Evolutionary conservation across 2,329 filamentous ascomycete species (phyloP).

Genomic region (Kalmusia sp.): DNA sequence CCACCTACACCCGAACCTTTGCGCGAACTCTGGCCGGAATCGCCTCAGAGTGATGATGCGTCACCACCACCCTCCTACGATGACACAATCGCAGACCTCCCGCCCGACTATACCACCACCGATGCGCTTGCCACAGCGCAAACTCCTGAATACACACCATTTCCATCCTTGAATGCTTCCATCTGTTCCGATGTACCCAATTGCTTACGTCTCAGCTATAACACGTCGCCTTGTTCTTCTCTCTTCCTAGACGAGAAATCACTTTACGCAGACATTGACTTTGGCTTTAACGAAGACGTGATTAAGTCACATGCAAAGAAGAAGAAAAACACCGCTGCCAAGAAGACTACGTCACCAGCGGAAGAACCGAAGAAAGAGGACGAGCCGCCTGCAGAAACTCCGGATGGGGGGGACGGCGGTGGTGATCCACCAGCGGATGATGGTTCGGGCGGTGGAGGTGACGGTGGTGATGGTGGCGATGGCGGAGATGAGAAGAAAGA

Average conservation of each 20-base stretch:
- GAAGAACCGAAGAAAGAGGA: constrained; percentile 56
- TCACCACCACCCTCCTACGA: constrained; percentile 52
- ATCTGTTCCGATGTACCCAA: constrained; percentile 37
- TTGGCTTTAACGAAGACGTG: constrained; percentile 61
- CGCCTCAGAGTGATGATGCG: constrained; percentile 26
- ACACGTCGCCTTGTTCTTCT: constrained; percentile 36
- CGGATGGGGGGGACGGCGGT: constrained; percentile 39
- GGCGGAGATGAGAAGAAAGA: constrained; percentile 42
- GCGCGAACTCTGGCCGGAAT: constrained; percentile 34
- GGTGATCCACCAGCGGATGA: constrained; percentile 46
- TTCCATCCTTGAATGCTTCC: constrained; percentile 41
- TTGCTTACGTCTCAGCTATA: constrained; percentile 36
- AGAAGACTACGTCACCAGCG: constrained; percentile 50
- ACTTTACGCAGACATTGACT: constrained; percentile 59
- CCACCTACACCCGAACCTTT: constrained; percentile 25
- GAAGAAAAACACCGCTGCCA: constrained; percentile 52
- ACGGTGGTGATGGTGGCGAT: constrained; percentile 44
- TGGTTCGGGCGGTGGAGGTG: constrained; percentile 38
- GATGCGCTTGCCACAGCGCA: constrained; percentile 50
- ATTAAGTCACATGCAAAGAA: constrained; percentile 62
- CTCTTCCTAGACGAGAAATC: constrained; percentile 42
- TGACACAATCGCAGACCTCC: constrained; percentile 51
- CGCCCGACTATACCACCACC: constrained; percentile 54
- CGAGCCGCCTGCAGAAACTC: constrained; percentile 27
- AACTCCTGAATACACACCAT: constrained; percentile 36